These are phyloP conservation scores for Tolypocladium album DNA, from an alignment of 2,329 filamentous ascomycete species.

Conservation along the genomic window DNA sequence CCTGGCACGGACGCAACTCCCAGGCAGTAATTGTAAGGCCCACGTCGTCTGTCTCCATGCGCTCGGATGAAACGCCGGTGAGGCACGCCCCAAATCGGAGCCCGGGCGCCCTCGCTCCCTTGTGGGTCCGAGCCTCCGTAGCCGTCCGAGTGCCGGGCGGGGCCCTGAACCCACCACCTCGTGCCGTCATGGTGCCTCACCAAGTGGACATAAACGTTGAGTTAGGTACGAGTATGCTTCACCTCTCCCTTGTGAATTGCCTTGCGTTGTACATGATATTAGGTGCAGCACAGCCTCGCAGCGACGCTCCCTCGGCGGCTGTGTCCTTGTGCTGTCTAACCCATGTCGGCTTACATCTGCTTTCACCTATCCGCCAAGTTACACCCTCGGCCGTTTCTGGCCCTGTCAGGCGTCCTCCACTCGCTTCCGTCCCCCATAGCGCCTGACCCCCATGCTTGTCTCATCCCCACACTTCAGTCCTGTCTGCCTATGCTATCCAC, in stretches of 20 bases:
- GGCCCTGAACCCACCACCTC: no score
- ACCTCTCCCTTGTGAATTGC: neutral
- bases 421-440: neutral
- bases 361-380: neutral
- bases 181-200: no score
- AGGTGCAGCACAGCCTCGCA: neutral
- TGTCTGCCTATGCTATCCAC: constrained; percentile 2
- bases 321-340: neutral
- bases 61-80: neutral
- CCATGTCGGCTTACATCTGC: neutral
- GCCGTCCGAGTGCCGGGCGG: no score
- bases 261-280: neutral
- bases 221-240: neutral
- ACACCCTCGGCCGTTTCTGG: neutral
- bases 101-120: neutral
- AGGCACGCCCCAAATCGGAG: neutral
- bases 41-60: neutral
- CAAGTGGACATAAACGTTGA: neutral
- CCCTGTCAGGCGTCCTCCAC: neutral
- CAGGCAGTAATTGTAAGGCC: no score
- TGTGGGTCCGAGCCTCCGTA: no score
- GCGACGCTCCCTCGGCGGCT: neutral
- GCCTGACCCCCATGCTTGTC: neutral
- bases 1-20: neutral
- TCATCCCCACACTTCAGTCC: neutral